These are phyloP conservation scores for Oryza glaberrima DNA, from an alignment of 176 grass and related monocot genomes.

Conservation along the genomic window DNA sequence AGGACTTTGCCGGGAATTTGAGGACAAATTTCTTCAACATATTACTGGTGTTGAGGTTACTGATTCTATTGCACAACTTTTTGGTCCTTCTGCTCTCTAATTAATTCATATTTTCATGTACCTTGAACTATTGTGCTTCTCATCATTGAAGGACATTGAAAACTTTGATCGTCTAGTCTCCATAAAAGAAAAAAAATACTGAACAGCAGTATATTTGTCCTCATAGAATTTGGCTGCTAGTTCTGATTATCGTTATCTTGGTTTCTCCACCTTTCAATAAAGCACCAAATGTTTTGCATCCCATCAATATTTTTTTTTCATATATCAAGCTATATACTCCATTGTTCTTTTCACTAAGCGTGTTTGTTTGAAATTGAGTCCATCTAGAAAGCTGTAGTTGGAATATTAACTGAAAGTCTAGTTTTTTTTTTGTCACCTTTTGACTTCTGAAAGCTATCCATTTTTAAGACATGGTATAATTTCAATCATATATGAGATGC, in stretches of 20 bases:
- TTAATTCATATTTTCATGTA: conserved; percentile 5
- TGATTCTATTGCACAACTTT: conserved; percentile 22
- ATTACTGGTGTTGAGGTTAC: conserved; percentile 75
- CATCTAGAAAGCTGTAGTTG: not conserved
- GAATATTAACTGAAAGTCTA: not conserved
- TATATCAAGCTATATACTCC: not conserved
- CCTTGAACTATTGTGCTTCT: not conserved
- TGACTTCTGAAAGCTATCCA: not conserved
- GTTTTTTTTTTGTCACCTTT: not conserved
- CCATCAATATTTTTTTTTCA: not conserved
- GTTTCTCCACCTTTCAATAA: not conserved
- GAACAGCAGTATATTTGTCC: not conserved
- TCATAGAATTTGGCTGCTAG: not conserved
- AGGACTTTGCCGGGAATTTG: conserved; percentile 87
- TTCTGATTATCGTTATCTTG: not conserved
- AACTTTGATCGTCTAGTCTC: not conserved
- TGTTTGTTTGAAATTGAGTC: not conserved
- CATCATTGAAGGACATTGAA: conserved; percentile 1
- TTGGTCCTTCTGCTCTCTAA: not conserved
- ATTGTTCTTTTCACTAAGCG: not conserved
- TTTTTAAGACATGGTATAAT: not conserved
- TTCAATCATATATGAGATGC: not conserved
- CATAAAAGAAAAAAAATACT: not conserved
- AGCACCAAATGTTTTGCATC: not conserved
- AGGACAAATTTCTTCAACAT: conserved; percentile 77